A percentile compares a stretch with the other conserved stretches of the same genome.
Evolutionary conservation across 805 yeast genomes (phyloP).

Genomic region (Schwanniomyces polymorphus): DNA sequence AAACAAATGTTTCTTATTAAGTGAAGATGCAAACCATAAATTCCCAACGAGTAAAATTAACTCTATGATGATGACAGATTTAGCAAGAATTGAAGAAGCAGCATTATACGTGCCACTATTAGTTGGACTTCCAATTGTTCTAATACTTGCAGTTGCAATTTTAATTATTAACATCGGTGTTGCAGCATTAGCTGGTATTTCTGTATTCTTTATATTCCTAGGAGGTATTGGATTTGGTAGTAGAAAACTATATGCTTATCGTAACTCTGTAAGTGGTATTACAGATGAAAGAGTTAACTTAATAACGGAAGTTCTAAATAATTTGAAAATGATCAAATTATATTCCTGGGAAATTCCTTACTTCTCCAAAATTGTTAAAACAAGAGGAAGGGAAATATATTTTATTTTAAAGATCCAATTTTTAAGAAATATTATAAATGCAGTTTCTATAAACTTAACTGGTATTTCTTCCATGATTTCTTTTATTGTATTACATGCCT

Average conservation of each 20-base stretch:
- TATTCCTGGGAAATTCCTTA: slow-evolving; percentile 90
- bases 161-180: slow-evolving; percentile 67
- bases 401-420: slow-evolving; percentile 60
- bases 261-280: slow-evolving; percentile 52
- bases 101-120: slow-evolving; percentile 59
- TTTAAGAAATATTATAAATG: slow-evolving; percentile 57
- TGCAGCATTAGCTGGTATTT: slow-evolving; percentile 64
- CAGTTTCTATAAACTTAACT: slow-evolving; percentile 65
- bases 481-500: slow-evolving; percentile 30
- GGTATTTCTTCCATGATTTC: slow-evolving; percentile 63
- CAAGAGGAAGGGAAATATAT: slow-evolving; percentile 58
- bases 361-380: slow-evolving; percentile 47
- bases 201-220: slow-evolving; percentile 46
- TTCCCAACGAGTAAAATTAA: slow-evolving; percentile 69
- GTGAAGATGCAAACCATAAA: slow-evolving; percentile 52
- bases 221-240: slow-evolving; percentile 43
- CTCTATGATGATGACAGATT: slow-evolving; percentile 71
- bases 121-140: slow-evolving; percentile 58
- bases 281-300: slow-evolving; percentile 74
- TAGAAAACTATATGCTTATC: slow-evolving; percentile 47
- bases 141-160: slow-evolving; percentile 59
- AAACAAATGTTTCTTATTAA: slow-evolving; percentile 60
- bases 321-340: slow-evolving; percentile 76
- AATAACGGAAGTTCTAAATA: slow-evolving; percentile 71
- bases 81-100: slow-evolving; percentile 73